phyloP scores from a whole-genome alignment of 192 early-diverging fungal species.

The Coemansia sp. region DNA sequence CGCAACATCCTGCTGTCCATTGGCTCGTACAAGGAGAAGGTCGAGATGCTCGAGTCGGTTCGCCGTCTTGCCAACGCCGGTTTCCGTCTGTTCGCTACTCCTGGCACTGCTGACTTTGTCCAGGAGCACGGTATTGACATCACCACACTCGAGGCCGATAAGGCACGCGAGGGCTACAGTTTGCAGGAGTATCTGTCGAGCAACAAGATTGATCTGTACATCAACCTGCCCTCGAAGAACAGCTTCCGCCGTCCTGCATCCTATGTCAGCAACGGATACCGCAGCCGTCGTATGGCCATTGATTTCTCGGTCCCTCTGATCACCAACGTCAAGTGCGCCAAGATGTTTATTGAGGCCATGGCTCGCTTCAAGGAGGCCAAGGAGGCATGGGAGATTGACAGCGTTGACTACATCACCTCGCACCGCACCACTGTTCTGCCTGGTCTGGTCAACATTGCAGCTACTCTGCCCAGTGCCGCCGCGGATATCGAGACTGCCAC shows the following conservation, averaged over 20 bases:
- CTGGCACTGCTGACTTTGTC: conserved; percentile 96
- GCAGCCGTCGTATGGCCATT: conserved; percentile 94
- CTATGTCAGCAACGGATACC: conserved; percentile 94
- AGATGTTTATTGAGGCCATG: conserved; percentile 95
- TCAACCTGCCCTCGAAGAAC: conserved; percentile 98
- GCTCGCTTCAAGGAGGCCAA: conserved; percentile 60
- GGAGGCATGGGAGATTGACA: conserved; percentile 65
- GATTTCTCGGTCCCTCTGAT: conserved; percentile 96
- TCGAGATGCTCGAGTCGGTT: conserved; percentile 91
- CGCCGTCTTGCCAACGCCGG: conserved; percentile 79
- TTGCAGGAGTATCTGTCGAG: conserved; percentile 93
- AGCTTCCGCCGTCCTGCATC: conserved; percentile 91
- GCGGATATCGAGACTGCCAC: conserved; percentile 60
- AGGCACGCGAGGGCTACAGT: conserved; percentile 78
- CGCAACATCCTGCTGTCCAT: conserved; percentile 97
- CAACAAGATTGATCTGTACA: conserved; percentile 97
- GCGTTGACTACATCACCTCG: conserved; percentile 90
- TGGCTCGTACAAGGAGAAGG: conserved; percentile 98
- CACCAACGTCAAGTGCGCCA: conserved; percentile 99
- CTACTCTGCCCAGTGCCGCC: conserved; percentile 60
- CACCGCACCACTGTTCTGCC: conserved; percentile 82
- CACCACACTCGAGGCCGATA: conserved; percentile 81
- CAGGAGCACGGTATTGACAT: conserved; percentile 91
- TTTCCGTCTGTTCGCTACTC: conserved; percentile 91
- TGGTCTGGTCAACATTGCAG: conserved; percentile 83